These are phyloP conservation scores for Ustilago shanxiensis DNA, from an alignment of 1,284 basidiomycete species.

Conservation along the genomic window DNA sequence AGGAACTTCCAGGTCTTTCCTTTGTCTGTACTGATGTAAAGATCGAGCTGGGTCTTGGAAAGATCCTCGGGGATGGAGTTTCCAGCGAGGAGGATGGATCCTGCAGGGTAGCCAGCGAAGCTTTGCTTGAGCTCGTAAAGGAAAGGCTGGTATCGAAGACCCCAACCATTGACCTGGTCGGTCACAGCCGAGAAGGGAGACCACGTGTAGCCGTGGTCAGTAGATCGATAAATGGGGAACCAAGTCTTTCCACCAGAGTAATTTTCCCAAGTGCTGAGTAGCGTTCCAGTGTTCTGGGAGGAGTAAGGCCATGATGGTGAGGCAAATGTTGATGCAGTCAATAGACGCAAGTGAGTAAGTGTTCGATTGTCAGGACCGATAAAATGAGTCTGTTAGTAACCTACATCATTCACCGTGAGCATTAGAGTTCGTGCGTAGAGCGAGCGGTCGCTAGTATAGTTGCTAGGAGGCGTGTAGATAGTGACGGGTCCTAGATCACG, in stretches of 20 bases:
- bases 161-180: conserved; percentile 64
- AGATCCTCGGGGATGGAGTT: conserved; percentile 55
- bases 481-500: conserved; percentile 39
- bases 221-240: conserved; percentile 51
- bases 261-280: conserved; percentile 43
- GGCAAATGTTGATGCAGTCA: no score
- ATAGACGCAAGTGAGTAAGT: no score
- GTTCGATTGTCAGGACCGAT: no score
- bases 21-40: conserved; percentile 69
- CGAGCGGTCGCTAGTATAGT: conserved; percentile 34
- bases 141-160: conserved; percentile 70
- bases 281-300: conserved; percentile 30
- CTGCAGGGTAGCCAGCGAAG: conserved; percentile 62
- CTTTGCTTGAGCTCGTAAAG: conserved; percentile 63
- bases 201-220: conserved; percentile 43
- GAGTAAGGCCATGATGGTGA: no score
- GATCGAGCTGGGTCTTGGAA: conserved; percentile 69
- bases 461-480: conserved; percentile 39
- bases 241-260: conserved; percentile 30
- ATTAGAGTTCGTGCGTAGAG: conserved; percentile 41
- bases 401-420: conserved; percentile 39
- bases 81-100: conserved; percentile 69
- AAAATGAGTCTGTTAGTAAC: background rate
- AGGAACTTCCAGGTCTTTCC: conserved; percentile 69
- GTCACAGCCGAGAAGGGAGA: conserved; percentile 26